phyloP scores from a whole-genome alignment of 176 grass and related monocot genomes.

The Hordeum vulgare region MorexV3_pseudomolecules_assembly NC_058523.1:523530083-523530582 shows the following conservation, averaged over 20 bases:
- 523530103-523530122: background rate
- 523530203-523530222: background rate
- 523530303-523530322: background rate
- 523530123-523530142: background rate
- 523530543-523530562: background rate
- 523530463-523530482: conserved; percentile 89
- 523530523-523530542: background rate
- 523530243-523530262: background rate
- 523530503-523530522: conserved; percentile 47
- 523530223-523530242: background rate
- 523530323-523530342: background rate
- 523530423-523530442: conserved; percentile 19
- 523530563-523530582: conserved; percentile 8
- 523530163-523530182: background rate
- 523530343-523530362: background rate
- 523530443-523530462: conserved; percentile 54
- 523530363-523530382: background rate
- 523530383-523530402: background rate
- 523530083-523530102: background rate
- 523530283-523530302: background rate
- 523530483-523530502: conserved; percentile 90
- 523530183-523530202: background rate
- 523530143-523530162: background rate
- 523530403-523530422: background rate
- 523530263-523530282: background rate